These are phyloP conservation scores for Pichia kudriavzevii DNA, from an alignment of 1,139 yeast genomes.

Conservation along the genomic window DNA sequence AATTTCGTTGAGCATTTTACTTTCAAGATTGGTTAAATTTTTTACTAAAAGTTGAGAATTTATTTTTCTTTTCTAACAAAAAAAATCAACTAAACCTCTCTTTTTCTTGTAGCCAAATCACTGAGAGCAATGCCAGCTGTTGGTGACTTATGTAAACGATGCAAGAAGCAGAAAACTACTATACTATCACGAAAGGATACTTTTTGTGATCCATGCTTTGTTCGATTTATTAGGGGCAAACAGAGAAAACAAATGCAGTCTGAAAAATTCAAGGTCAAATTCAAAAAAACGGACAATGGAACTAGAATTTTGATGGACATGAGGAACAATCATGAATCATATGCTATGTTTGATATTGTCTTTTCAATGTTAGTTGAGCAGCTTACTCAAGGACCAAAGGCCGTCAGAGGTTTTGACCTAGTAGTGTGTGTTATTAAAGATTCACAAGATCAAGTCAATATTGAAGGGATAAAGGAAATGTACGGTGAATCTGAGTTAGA, in stretches of 20 bases:
- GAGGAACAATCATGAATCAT: slow-evolving; percentile 59
- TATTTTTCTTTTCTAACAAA: background rate
- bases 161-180: slow-evolving; percentile 41
- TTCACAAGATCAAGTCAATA: slow-evolving; percentile 1
- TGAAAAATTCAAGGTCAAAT: slow-evolving; percentile 65
- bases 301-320: slow-evolving; percentile 51
- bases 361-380: slow-evolving; percentile 59
- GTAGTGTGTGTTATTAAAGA: slow-evolving; percentile 46
- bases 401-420: slow-evolving; percentile 61
- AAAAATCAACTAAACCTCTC: background rate
- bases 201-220: slow-evolving; percentile 66
- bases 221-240: slow-evolving; percentile 65
- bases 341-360: slow-evolving; percentile 62
- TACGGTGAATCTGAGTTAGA: slow-evolving; percentile 17
- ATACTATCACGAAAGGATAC: slow-evolving; percentile 59
- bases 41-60: background rate
- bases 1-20: too few relatives aligned
- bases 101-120: background rate
- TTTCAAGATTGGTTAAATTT: too few relatives aligned
- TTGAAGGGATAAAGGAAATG: slow-evolving; percentile 17
- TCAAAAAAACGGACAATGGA: slow-evolving; percentile 27
- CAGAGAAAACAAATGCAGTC: slow-evolving; percentile 70
- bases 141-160: slow-evolving; percentile 36
- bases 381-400: slow-evolving; percentile 42
- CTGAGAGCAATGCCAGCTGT: slow-evolving; percentile 2